Conservation (phyloP, 2,329 filamentous ascomycete genomes). For the Harringtonia lauricola region DNA sequence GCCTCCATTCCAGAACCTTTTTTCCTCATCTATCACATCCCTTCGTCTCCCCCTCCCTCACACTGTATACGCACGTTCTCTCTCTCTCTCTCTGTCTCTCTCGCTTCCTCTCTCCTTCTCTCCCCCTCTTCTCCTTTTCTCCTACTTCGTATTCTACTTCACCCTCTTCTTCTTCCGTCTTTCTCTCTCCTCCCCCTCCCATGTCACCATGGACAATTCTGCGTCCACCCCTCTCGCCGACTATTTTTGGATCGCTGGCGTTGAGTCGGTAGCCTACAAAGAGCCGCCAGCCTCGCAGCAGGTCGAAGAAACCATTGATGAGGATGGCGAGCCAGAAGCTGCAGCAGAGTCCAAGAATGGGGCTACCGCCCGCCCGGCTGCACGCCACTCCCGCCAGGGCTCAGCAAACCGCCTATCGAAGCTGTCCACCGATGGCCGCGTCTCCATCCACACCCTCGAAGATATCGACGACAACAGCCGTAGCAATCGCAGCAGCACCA, state of each 20-base stretch:
- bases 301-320: constrained; percentile 49
- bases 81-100: neutral
- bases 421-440: constrained; percentile 30
- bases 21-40: too few species aligned
- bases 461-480: constrained; percentile 45
- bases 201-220: constrained; percentile 44
- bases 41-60: neutral
- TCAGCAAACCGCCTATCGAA: constrained; percentile 49
- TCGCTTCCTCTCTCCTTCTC: neutral
- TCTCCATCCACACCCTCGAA: constrained; percentile 43
- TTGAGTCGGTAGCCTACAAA: constrained; percentile 56
- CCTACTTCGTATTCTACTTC: neutral
- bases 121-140: neutral
- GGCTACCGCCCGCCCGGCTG: constrained; percentile 16
- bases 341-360: constrained; percentile 19
- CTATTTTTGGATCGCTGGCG: constrained; percentile 66
- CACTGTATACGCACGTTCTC: neutral
- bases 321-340: constrained; percentile 49
- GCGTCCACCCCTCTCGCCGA: constrained; percentile 54
- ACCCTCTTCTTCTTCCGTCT: neutral
- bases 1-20: too few species aligned
- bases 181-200: neutral
- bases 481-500: constrained; percentile 57
- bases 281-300: constrained; percentile 34
- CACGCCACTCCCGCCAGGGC: constrained; percentile 50